phyloP scores from a whole-genome alignment of 192 early-diverging fungal species.

The Linnemannia zychae region DNA sequence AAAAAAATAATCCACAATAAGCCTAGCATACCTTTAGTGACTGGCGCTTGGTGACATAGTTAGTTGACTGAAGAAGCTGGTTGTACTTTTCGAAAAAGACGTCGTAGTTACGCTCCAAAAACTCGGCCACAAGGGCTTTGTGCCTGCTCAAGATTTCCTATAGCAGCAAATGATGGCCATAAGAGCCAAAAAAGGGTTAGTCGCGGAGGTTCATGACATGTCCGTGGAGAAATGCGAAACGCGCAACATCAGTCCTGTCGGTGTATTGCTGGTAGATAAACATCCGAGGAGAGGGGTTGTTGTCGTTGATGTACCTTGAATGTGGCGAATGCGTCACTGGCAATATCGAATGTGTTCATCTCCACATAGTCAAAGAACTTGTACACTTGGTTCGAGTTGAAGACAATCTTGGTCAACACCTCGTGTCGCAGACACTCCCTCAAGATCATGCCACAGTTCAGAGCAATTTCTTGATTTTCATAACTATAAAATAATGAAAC shows the following conservation, averaged over 20 bases:
- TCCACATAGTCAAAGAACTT: constrained; percentile 97
- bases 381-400: constrained; percentile 91
- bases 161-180: not conserved
- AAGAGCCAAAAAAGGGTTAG: not conserved
- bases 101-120: constrained; percentile 92
- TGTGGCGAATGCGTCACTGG: constrained; percentile 97
- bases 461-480: constrained; percentile 94
- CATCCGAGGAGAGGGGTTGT: not conserved
- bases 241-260: not conserved
- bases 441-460: constrained; percentile 98
- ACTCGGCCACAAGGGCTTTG: constrained; percentile 92
- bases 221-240: not conserved
- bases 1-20: not conserved
- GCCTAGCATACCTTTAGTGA: constrained; percentile 88
- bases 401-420: constrained; percentile 85
- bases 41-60: constrained; percentile 99
- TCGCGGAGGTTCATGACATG: not conserved
- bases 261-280: not conserved
- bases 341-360: constrained; percentile 97
- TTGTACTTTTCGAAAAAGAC: constrained; percentile 92
- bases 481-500: constrained; percentile 68
- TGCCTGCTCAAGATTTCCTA: constrained; percentile 95
- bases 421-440: constrained; percentile 98
- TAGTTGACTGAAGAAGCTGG: constrained; percentile 85
- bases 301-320: constrained; percentile 78